Base-by-base conservation (phyloP, 768 basidiomycete species). In the Ramaria sp. region DNA sequence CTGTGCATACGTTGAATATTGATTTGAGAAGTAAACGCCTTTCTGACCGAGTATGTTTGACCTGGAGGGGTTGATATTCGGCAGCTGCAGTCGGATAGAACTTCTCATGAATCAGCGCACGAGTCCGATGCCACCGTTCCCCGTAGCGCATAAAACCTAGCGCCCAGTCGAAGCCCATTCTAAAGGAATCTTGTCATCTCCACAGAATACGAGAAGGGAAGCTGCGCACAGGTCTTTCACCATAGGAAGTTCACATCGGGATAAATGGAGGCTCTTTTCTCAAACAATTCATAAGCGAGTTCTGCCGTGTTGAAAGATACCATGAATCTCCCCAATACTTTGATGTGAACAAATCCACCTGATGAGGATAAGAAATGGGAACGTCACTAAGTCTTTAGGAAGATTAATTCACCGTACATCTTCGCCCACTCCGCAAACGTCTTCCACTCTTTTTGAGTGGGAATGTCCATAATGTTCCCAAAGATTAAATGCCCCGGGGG, bases 1-100 rank as follows among this genome's bases (percentile, higher is more conserved):
- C n/a, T n/a, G n/a, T n/a, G n/a, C n/a, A n/a, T n/a, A n/a, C n/a
- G n/a, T n/a, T n/a, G n/a, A n/a, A n/a, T n/a, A n/a, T n/a, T n/a
- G n/a, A n/a, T n/a, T n/a, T n/a, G n/a, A n/a, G n/a, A n/a, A n/a
- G n/a, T n/a, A n/a, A n/a, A n/a, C n/a, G n/a, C n/a, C n/a, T n/a
- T n/a, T n/a, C n/a, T 5, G 22, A n/a, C 37, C 53, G 12, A 41
- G 38, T 51, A 6, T 11, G 12, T 45, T 59, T 54, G 13, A 64
- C 61, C 48, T 76, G 72, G 5, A 74, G 61, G 7, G 62, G 61
- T 0, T 62, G 60, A 42, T 72, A 75, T 13, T 59, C 59, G n/a
- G 62, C 3, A 59, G 65, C 60, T 0, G 67, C 66, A 7, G 65
- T 67, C 20, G 64, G 66, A 46, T 65, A 66, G 59, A 74, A 66